Conservation (phyloP, 2,329 filamentous ascomycete genomes). For the Aspergillus melleus region DNA sequence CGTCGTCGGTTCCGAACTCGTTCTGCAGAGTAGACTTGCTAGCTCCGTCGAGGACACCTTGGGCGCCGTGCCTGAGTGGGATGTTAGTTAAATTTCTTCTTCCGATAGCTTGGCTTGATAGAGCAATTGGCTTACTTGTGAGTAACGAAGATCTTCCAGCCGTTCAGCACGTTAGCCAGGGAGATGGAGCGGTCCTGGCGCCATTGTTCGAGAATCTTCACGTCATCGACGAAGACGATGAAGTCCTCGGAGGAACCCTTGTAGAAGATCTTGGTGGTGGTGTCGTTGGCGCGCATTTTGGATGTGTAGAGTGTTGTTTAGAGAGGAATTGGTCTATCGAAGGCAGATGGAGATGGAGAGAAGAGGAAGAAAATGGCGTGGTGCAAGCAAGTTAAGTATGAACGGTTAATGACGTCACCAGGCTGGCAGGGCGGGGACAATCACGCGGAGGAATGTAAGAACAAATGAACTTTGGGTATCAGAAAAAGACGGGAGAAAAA, state of each 20-base stretch:
- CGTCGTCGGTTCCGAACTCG: constrained; percentile 80
- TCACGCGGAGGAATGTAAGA: background rate
- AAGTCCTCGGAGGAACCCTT: constrained; percentile 73
- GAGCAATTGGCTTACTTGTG: constrained; percentile 70
- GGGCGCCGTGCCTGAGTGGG: constrained; percentile 68
- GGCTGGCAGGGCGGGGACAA: background rate
- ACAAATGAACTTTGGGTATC: background rate
- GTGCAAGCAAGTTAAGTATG: constrained; percentile 3
- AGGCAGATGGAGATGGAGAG: background rate
- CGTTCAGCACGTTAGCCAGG: constrained; percentile 78
- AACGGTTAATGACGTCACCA: constrained; percentile 25
- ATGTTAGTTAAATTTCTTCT: background rate
- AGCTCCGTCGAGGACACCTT: constrained; percentile 75
- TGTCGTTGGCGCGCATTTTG: constrained; percentile 69
- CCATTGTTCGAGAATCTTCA: constrained; percentile 74
- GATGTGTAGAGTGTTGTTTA: constrained; percentile 5
- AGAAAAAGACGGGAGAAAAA: background rate
- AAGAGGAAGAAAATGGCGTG: background rate
- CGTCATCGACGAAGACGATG: constrained; percentile 54
- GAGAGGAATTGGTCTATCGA: background rate
- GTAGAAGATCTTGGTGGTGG: constrained; percentile 78
- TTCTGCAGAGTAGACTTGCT: constrained; percentile 73
- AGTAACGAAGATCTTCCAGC: constrained; percentile 87
- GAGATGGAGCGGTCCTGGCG: constrained; percentile 75
- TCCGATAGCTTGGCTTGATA: background rate